Base-by-base conservation (phyloP, 768 basidiomycete species). In the Gautieria morchelliformis region DNA sequence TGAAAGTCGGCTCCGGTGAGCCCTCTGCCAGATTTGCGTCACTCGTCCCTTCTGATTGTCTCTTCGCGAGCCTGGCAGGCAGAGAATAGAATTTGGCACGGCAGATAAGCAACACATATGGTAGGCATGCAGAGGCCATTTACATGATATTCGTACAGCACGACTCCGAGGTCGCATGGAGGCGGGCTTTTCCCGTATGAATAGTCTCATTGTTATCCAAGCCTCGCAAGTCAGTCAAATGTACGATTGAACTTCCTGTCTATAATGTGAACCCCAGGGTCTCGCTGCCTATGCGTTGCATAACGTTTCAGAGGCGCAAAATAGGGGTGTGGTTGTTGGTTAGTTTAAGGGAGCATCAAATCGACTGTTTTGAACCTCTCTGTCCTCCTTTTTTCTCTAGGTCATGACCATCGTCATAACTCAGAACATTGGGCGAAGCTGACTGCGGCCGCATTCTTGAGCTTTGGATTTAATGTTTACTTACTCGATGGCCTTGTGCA, bases 141-240 rank as follows among this genome's bases (percentile, higher is more conserved):
- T 19, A 45, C 30, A 40, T 52, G n/a, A 24, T 35, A n/a, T 44
- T 37, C 53, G 6, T 51, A 19, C 37, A 37, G 4, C 61, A 87
- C 90, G 90, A 53, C 73, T 92, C 20, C 74, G 89, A 63, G 89
- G 84, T 1, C 76, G 72, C 61, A 93, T 94, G 92, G 85, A 88
- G 62, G 90, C 90, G 8, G 92, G 92, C 1, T 92, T 86, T 80
- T 78, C 87, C n/a, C 79, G 87, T 56, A 93, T 94, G 89, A 94
- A 94, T 65, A 89, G 93, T 68, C 70, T 94, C 57, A 87, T 82
- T 49, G 73, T 92, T 53, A 83, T 89, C 44, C 89, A 92, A 65
- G 78, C 89, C 10, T 89, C 88, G 14, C 89, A 93, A 76, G 89
- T 81, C 44, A 47, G 70, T 45, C 46, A 33, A 14, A n/a, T 49